Conservation (phyloP, 345 rosid genomes). For the Eucalyptus regnans region DNA sequence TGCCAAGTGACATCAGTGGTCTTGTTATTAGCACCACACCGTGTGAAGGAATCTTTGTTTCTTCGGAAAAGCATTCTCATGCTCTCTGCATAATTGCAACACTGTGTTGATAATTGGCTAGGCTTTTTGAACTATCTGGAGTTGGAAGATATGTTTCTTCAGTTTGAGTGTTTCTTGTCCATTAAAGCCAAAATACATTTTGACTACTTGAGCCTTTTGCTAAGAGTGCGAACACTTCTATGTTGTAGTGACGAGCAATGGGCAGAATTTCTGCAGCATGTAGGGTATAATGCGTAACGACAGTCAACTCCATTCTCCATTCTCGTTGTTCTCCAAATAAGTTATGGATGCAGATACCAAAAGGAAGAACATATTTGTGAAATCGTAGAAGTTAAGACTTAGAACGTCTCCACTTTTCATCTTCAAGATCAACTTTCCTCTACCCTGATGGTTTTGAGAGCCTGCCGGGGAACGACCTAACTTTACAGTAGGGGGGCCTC, state of each 20-base stretch:
- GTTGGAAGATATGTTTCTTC: background rate
- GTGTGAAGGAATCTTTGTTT: background rate
- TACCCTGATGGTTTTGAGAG: background rate
- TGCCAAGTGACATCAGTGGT: background rate
- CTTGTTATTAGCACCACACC: background rate
- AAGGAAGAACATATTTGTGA: background rate
- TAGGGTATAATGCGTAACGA: slow-evolving; percentile 61
- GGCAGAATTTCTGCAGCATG: slow-evolving; percentile 80
- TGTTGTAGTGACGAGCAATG: slow-evolving; percentile 72
- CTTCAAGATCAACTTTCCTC: background rate
- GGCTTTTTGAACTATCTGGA: background rate
- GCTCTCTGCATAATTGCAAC: background rate
- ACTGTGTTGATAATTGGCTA: background rate
- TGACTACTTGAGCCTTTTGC: background rate
- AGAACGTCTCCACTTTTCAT: background rate
- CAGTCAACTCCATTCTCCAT: slow-evolving; percentile 7
- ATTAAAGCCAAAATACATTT: no score
- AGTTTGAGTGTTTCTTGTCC: background rate
- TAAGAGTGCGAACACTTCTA: background rate
- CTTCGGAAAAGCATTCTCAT: background rate
- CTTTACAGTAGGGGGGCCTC: background rate
- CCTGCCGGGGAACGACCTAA: background rate
- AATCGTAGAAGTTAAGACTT: background rate
- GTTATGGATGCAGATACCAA: background rate
- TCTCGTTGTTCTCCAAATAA: background rate